Conservation (phyloP, 345 rosid genomes). For the Geranium brycei region DNA sequence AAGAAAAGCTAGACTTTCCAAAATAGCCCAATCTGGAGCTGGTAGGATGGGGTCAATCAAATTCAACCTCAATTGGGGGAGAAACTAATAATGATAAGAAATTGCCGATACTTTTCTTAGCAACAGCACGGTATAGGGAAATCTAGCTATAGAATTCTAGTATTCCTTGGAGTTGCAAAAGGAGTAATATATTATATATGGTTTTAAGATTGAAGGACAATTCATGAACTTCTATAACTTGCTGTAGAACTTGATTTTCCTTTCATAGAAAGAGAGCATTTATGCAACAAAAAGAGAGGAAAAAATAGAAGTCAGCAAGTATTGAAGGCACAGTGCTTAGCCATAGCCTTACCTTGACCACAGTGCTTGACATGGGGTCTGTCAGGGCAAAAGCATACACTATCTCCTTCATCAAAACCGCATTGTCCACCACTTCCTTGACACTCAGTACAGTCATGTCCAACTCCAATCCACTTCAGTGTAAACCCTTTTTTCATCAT, state of each 20-base stretch:
- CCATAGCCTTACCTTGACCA: constrained; percentile 11
- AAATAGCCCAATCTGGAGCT: not conserved
- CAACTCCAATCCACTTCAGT: constrained; percentile 17
- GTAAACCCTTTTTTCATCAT: constrained; percentile 11
- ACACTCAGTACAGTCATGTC: constrained; percentile 11
- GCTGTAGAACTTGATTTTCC: too few species aligned
- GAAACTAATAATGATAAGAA: not conserved
- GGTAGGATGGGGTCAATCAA: too few species aligned
- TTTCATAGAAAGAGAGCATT: not conserved
- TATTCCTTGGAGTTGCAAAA: too few species aligned
- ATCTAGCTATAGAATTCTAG: not conserved
- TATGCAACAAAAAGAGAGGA: not conserved
- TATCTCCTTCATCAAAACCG: constrained; percentile 9
- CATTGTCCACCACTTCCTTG: constrained; percentile 18
- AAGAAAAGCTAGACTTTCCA: not conserved
- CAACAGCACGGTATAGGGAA: not conserved
- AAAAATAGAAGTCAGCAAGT: not conserved
- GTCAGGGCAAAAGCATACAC: constrained; percentile 18
- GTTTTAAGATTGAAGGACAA: too few species aligned
- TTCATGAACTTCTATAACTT: not conserved
- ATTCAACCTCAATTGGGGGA: too few species aligned
- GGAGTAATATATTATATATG: too few species aligned
- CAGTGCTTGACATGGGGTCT: constrained; percentile 11
- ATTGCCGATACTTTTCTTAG: not conserved
- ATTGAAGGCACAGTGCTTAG: not conserved